A percentile compares a stretch with the other conserved stretches of the same genome.
phyloP scores from a whole-genome alignment of 2,329 filamentous ascomycete genomes.

The Cercospora sesami region DNA sequence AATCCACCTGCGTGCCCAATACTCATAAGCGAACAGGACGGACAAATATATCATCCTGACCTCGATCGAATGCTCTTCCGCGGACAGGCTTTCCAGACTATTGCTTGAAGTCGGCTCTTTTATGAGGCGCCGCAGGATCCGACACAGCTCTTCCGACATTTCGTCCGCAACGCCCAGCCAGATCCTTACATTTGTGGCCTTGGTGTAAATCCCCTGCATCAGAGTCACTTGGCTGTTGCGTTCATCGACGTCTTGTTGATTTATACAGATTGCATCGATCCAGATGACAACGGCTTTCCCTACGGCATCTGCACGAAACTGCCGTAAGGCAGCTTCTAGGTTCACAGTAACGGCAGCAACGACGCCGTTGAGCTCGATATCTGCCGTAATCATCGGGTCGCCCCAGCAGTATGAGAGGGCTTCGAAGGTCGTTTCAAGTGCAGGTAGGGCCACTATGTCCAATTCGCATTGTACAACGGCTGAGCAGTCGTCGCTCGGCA shows the following conservation, averaged over 20 bases:
- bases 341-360: not conserved
- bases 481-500: not conserved
- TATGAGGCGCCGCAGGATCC: not conserved
- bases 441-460: not conserved
- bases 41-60: not conserved
- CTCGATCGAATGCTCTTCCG: constrained; percentile 1
- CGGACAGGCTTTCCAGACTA: not conserved
- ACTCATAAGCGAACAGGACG: constrained; percentile 5
- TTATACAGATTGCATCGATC: constrained; percentile 26
- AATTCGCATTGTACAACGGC: not conserved
- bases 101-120: not conserved
- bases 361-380: not conserved
- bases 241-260: constrained; percentile 19
- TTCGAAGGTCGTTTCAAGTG: not conserved
- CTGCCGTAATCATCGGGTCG: not conserved
- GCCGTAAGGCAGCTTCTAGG: constrained; percentile 1
- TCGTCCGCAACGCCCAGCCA: constrained; percentile 13
- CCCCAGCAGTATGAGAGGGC: constrained; percentile 22
- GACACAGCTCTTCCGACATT: not conserved
- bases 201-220: constrained; percentile 19
- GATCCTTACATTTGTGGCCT: constrained; percentile 7
- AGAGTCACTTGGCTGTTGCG: constrained; percentile 16
- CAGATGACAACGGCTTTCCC: constrained; percentile 5
- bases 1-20: constrained; percentile 13
- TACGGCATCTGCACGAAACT: not conserved